Percentiles rank a stretch among this genome's conserved stretches.
Conservation (phyloP, 2,329 filamentous ascomycete species). For the Bipolaris zeicola region DNA sequence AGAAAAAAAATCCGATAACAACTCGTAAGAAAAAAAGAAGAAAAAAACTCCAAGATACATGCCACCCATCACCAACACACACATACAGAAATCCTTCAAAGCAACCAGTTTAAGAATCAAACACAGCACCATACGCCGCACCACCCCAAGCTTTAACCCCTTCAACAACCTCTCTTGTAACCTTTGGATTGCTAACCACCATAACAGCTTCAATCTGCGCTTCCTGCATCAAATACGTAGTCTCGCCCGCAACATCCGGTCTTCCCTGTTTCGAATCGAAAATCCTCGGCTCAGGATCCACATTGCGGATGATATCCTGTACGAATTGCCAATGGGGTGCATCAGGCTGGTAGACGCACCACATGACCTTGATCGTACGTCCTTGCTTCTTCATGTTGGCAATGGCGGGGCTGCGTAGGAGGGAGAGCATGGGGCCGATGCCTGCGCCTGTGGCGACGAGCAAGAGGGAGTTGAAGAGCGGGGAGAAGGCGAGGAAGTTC, state of each 20-base stretch:
- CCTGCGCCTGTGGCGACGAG: conserved; percentile 33
- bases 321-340: conserved; percentile 25
- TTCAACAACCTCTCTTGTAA: conserved; percentile 24
- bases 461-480: conserved; percentile 26
- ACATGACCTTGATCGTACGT: conserved; percentile 20
- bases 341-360: conserved; percentile 21
- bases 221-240: conserved; percentile 2
- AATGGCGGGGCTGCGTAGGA: conserved; percentile 19
- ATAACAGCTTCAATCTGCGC: conserved; percentile 23
- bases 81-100: not conserved
- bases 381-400: conserved; percentile 10
- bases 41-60: too few species aligned
- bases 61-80: not conserved
- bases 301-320: conserved; percentile 12
- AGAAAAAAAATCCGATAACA: not conserved
- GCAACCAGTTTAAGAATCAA: conserved; percentile 22
- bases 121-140: conserved; percentile 31
- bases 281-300: conserved; percentile 21
- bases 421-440: conserved; percentile 29
- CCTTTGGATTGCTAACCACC: conserved; percentile 27
- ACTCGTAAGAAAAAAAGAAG: too few species aligned
- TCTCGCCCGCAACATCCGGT: conserved; percentile 24
- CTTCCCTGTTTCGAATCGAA: conserved; percentile 18
- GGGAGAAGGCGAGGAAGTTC: conserved; percentile 30
- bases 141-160: conserved; percentile 16